These are phyloP conservation scores for Ciborinia camelliae DNA, from an alignment of 2,329 filamentous ascomycete genomes.

Conservation along the genomic window DNA sequence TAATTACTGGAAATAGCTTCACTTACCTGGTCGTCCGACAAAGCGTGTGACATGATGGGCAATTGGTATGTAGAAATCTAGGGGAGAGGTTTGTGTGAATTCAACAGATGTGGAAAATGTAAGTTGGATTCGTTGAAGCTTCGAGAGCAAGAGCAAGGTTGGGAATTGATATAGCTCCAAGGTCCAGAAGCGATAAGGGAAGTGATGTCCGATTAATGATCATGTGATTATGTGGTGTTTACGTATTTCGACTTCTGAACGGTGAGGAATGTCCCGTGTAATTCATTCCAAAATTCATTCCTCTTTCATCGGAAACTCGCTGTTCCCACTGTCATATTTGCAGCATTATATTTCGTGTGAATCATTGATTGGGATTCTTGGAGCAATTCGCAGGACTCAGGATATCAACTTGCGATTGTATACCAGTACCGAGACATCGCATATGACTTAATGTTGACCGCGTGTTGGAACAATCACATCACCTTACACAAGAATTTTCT, in stretches of 20 bases:
- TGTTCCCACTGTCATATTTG: background rate
- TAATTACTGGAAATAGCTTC: conserved; percentile 12
- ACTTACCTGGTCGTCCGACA: conserved; percentile 93
- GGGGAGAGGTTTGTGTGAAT: conserved; percentile 14
- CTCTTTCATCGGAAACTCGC: conserved; percentile 2
- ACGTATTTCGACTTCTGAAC: conserved; percentile 7
- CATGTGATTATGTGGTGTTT: conserved; percentile 25
- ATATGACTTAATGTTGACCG: conserved; percentile 20
- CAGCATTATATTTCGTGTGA: background rate
- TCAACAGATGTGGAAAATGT: conserved; percentile 17
- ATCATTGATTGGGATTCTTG: conserved; percentile 9
- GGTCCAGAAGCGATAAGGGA: conserved; percentile 30
- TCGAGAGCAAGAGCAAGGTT: conserved; percentile 16
- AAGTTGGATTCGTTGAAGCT: conserved; percentile 26
- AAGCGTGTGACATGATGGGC: conserved; percentile 85
- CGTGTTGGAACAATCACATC: conserved; percentile 12
- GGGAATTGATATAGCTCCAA: conserved; percentile 18
- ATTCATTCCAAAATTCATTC: conserved; percentile 1
- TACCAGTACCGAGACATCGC: conserved; percentile 16
- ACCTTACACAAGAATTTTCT: conserved; percentile 8
- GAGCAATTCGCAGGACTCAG: conserved; percentile 15
- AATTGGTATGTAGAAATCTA: conserved; percentile 26
- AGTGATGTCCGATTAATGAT: conserved; percentile 24
- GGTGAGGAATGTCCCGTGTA: conserved; percentile 12
- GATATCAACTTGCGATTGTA: conserved; percentile 13